A percentile compares a stretch with the other conserved stretches of the same genome.
Evolutionary conservation across 2,329 filamentous ascomycete genomes (phyloP).

Genomic region (Hortaea sp.): DNA sequence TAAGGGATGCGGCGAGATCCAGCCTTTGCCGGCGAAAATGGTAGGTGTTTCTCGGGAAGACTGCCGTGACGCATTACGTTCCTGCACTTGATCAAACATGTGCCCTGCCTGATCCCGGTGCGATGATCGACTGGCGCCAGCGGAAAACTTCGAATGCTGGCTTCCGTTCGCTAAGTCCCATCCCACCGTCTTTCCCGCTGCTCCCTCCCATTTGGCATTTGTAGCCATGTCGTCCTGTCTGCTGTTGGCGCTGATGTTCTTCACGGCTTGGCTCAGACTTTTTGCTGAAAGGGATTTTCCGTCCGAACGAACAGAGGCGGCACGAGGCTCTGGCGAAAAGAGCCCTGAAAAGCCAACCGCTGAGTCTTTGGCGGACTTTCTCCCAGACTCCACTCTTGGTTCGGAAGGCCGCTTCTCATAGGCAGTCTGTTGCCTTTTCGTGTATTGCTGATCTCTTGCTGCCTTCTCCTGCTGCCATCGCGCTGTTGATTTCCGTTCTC

Average conservation of each 20-base stretch:
- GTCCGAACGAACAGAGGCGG: background rate
- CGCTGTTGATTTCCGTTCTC: background rate
- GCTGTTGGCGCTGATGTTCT: conserved; percentile 5
- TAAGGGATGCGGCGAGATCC: conserved; percentile 26
- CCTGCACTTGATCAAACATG: background rate
- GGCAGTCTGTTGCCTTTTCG: background rate
- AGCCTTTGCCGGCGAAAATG: conserved; percentile 22
- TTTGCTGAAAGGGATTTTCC: background rate
- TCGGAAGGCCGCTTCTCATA: background rate
- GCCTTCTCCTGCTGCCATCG: background rate
- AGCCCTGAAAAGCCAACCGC: conserved; percentile 2
- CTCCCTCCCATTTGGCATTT: background rate
- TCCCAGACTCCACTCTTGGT: background rate
- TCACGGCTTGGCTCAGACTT: conserved; percentile 2
- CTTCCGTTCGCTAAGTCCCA: background rate
- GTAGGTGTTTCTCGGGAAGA: conserved; percentile 4
- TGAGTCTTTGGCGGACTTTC: conserved; percentile 6
- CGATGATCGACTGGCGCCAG: no score
- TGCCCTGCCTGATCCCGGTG: no score
- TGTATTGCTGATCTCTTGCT: background rate
- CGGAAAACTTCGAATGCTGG: background rate
- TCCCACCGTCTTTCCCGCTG: background rate
- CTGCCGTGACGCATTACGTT: background rate
- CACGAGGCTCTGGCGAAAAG: background rate
- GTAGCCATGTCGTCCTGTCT: background rate